Conservation (phyloP, 495 filamentous ascomycete species). For the Oleoguttula mirabilis region DNA sequence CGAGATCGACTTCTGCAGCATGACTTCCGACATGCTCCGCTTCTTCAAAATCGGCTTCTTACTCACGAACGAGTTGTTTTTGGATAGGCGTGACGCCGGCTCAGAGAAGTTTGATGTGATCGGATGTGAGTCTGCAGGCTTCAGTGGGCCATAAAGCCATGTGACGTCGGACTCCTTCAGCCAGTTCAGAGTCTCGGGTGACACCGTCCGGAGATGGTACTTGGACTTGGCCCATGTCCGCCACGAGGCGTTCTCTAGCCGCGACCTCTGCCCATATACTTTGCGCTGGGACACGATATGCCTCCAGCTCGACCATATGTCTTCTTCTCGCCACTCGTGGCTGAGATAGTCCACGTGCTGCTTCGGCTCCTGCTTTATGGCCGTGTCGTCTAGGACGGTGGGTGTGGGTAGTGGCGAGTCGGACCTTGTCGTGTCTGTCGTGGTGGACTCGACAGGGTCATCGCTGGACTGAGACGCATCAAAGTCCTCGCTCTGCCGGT, state of each 20-base stretch:
- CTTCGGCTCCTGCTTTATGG: conserved; percentile 64
- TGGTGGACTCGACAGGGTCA: conserved; percentile 9
- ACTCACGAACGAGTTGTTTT: conserved; percentile 65
- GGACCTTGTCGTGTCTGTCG: conserved; percentile 14
- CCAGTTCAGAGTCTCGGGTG: conserved; percentile 85
- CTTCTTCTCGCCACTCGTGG: conserved; percentile 90
- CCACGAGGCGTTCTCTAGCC: conserved; percentile 96
- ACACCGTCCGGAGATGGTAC: conserved; percentile 70
- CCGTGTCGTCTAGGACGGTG: conserved; percentile 68
- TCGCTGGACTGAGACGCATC: conserved; percentile 10
- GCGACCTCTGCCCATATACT: conserved; percentile 64
- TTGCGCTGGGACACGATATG: conserved; percentile 70
- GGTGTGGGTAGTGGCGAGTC: conserved; percentile 22
- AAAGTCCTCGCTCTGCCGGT: conserved; percentile 1
- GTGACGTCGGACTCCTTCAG: conserved; percentile 95
- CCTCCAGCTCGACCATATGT: conserved; percentile 96
- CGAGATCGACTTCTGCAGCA: conserved; percentile 83
- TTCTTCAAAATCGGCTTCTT: conserved; percentile 96
- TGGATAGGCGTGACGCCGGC: conserved; percentile 50
- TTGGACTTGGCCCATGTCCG: conserved; percentile 93
- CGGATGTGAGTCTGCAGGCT: conserved; percentile 39
- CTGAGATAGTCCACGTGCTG: conserved; percentile 94
- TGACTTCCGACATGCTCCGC: conserved; percentile 86
- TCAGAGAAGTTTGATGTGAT: conserved; percentile 36
- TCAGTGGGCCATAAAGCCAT: conserved; percentile 92